Conservation (phyloP, 2,329 filamentous ascomycete genomes). For the Fusarium nurragi region DNA sequence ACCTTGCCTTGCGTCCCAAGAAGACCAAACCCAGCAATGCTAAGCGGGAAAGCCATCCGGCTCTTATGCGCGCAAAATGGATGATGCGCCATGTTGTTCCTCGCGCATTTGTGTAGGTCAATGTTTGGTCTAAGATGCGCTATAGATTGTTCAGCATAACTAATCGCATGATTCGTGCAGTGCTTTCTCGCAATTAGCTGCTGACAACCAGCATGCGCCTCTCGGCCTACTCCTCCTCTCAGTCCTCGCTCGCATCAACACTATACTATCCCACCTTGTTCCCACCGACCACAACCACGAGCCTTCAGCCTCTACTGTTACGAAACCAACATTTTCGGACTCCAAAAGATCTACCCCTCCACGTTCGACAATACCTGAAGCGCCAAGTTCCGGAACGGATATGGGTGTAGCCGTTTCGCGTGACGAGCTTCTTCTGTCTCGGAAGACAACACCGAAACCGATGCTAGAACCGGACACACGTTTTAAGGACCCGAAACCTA, state of each 20-base stretch:
- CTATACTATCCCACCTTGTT: constrained; percentile 53
- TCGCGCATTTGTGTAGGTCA: constrained; percentile 50
- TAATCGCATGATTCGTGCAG: constrained; percentile 46
- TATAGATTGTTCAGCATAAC: not conserved
- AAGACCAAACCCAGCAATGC: constrained; percentile 17
- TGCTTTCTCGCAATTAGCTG: constrained; percentile 74
- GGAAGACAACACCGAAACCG: constrained; percentile 9
- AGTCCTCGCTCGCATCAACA: constrained; percentile 67
- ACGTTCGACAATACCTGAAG: not conserved
- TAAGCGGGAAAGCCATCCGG: constrained; percentile 20
- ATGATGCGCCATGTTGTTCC: constrained; percentile 47
- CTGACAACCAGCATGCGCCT: constrained; percentile 76
- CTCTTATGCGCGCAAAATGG: constrained; percentile 43
- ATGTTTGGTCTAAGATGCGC: not conserved
- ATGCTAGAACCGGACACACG: not conserved
- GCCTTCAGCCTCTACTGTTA: not conserved
- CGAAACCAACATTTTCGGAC: not conserved
- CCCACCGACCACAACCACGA: constrained; percentile 24
- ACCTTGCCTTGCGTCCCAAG: constrained; percentile 21
- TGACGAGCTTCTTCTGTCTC: constrained; percentile 19
- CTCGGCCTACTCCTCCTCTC: constrained; percentile 76
- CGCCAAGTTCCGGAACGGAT: constrained; percentile 26
- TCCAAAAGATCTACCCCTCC: not conserved
- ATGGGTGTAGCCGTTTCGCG: constrained; percentile 47
- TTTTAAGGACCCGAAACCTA: not conserved